Evolutionary conservation across 805 yeast genomes (phyloP), one percentile per base, ranked within the genome.

Genomic region (Candida glaebosa): DNA sequence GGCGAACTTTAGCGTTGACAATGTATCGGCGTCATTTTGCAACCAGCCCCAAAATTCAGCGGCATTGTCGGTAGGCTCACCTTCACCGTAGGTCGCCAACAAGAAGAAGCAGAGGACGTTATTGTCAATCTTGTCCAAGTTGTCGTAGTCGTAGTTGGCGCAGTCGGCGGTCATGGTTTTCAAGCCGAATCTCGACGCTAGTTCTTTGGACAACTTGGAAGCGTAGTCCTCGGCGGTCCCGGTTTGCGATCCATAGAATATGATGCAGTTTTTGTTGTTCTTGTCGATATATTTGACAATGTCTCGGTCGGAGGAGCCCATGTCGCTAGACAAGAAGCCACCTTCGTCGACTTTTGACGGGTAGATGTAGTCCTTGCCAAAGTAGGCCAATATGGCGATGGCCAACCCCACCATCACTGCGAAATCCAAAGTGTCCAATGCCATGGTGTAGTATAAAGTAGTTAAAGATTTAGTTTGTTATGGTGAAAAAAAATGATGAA

Each of bases 211-310:
- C 52, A 89, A 82, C 59, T 91, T 87, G 52, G 84, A 78, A 15
- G 97, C 95, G 55, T 89, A 91, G 58, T 93, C 99, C 67, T 93
- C 99, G 34, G 98, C 96, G 14, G 99, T 93, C 49, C 99, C 99
- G 4, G 99, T 93, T 67, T 93, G 99, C 10, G 98, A 90, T 14
- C 96, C 98, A 60, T 76, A 93, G 46, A 93, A 76, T 3, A 93
- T 83, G 34, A 89, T 69, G 28, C 86, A 84, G 49, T 84, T 83
- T 65, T 91, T 90, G 46, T 77, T 74, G 53, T 81, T 81, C 30
- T 69, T 67, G 38, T 69, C 67, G 51, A 91, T 60, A 2, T 76
- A 78, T 43, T 77, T 78, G 7, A 75, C 69, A 34, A 85, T 41
- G 14, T 46, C 35, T 31, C 50, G 30, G n/a, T 39, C 35, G 26